phyloP scores from a whole-genome alignment of 2,329 filamentous ascomycete genomes.

The Ophiocordyceps camponoti-rufipedis region DNA sequence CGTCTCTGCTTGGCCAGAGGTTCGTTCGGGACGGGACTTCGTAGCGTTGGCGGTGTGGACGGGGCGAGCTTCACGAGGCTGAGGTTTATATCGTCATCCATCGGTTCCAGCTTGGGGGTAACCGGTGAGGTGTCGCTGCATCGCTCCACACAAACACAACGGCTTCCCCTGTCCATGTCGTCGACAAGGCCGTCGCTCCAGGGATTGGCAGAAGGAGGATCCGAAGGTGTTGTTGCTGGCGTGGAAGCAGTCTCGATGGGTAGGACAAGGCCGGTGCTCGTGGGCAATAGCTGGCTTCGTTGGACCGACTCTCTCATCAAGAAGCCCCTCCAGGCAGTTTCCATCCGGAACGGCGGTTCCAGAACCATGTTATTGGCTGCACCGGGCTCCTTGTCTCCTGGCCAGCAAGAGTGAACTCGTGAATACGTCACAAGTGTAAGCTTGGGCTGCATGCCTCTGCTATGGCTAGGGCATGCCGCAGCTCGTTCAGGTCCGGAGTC shows the following conservation, averaged over 20 bases:
- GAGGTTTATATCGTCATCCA: conserved; percentile 36
- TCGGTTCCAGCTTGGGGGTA: conserved; percentile 37
- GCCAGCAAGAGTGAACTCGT: conserved; percentile 19
- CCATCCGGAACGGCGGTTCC: conserved; percentile 15
- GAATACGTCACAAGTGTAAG: conserved; percentile 22
- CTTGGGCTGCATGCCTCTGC: conserved; percentile 28
- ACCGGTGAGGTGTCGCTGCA: conserved; percentile 24
- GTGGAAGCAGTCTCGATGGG: conserved; percentile 18
- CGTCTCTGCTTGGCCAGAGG: conserved; percentile 33
- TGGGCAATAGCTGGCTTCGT: conserved; percentile 32
- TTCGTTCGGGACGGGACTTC: conserved; percentile 6
- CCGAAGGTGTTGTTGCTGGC: conserved; percentile 25
- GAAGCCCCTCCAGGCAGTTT: conserved; percentile 11
- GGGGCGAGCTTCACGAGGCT: conserved; percentile 29
- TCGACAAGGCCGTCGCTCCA: conserved; percentile 19
- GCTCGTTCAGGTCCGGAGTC: not conserved
- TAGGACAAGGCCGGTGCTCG: conserved; percentile 30
- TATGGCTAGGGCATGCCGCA: conserved; percentile 22
- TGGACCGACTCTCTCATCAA: conserved; percentile 13
- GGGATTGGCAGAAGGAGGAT: conserved; percentile 25
- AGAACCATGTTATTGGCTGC: conserved; percentile 9
- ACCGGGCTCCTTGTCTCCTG: conserved; percentile 23
- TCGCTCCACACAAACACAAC: conserved; percentile 34
- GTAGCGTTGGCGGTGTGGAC: conserved; percentile 4
- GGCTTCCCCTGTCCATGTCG: conserved; percentile 19